Base-by-base conservation (phyloP, 257 asterid species). In the Nicotiana otophora region DNA sequence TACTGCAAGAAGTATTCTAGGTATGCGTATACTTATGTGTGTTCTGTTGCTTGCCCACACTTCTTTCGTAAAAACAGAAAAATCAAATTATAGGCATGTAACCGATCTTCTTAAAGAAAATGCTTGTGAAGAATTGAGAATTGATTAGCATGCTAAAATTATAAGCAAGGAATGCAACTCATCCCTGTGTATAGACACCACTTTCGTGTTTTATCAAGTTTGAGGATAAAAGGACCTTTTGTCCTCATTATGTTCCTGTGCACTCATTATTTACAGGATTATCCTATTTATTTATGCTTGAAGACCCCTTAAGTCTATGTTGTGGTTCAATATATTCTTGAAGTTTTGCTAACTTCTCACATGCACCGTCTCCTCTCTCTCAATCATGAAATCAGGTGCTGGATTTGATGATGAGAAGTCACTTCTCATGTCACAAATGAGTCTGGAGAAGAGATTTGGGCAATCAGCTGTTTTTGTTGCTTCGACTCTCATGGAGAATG, bases 391-490 rank as follows among this genome's bases (percentile, higher is more conserved):
- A 54, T 16, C 87, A 95, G 99, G 99, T 87, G 91, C 98, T 77
- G 99, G 99, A 81, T 93, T 95, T 82, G 99, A 95, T 87, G 99
- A 94, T 84, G 99, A 93, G 83, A 95, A 92, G 89, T 89, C 99
- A 78, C 86, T 91, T 81, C 93, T 92, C 82, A 92, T 94, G 98
- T 95, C 99, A 78, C 97, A 95, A 88, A 89, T 92, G 97, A 94
- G 94, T 91, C 92, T 95, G 68, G 99, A 95, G 93, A 92, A 92
- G 88, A 92, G 98, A 89, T 95, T 95, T 86, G 99, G 99, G 55
- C 98, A 92, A 85, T 95, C 99, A 0, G 94, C 98, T 42, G 99
- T 95, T 84, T 95, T 95, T 91, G 99, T 95, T 66, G 98, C 99
- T 61, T 95, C 99, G 31, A 95, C 99, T 48, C 89, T 95, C 23